Evolutionary conservation across 2,329 filamentous ascomycete species (phyloP).

Genomic region (Colletotrichum musicola): DNA sequence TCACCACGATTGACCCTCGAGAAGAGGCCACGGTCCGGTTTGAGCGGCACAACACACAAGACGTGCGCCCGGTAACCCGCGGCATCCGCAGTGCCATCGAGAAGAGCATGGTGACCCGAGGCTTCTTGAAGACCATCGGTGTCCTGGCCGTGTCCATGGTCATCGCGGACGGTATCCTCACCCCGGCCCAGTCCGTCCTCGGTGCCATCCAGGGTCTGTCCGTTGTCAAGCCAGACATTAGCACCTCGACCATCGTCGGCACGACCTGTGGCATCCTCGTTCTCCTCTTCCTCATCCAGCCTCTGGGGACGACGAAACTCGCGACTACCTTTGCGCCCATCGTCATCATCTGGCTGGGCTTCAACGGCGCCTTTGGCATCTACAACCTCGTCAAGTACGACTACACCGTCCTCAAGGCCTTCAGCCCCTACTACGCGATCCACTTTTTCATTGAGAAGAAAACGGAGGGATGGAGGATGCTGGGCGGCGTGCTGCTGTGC

Average conservation of each 20-base stretch:
- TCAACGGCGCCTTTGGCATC: slow-evolving; percentile 73
- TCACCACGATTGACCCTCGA: slow-evolving; percentile 70
- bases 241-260: slow-evolving; percentile 70
- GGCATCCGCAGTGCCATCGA: slow-evolving; percentile 70
- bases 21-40: slow-evolving; percentile 68
- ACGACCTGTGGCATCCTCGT: slow-evolving; percentile 74
- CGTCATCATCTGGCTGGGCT: slow-evolving; percentile 74
- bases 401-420: slow-evolving; percentile 67
- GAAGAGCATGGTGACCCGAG: slow-evolving; percentile 63
- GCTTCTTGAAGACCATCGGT: slow-evolving; percentile 70
- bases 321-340: slow-evolving; percentile 74
- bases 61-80: slow-evolving; percentile 65
- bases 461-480: slow-evolving; percentile 71
- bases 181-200: slow-evolving; percentile 77
- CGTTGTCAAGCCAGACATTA: slow-evolving; percentile 69
- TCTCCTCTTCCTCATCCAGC: slow-evolving; percentile 73
- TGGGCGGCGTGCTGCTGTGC: slow-evolving; percentile 79
- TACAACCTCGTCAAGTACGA: slow-evolving; percentile 70
- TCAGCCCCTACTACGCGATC: slow-evolving; percentile 71
- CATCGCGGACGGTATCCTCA: slow-evolving; percentile 75
- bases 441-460: slow-evolving; percentile 71
- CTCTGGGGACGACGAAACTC: slow-evolving; percentile 72
- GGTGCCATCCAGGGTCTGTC: slow-evolving; percentile 75
- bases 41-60: slow-evolving; percentile 68
- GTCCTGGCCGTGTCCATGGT: slow-evolving; percentile 77